Base-by-base conservation (phyloP, 169 alveolate genomes). In the Ichthyophthirius multifiliis region DNA sequence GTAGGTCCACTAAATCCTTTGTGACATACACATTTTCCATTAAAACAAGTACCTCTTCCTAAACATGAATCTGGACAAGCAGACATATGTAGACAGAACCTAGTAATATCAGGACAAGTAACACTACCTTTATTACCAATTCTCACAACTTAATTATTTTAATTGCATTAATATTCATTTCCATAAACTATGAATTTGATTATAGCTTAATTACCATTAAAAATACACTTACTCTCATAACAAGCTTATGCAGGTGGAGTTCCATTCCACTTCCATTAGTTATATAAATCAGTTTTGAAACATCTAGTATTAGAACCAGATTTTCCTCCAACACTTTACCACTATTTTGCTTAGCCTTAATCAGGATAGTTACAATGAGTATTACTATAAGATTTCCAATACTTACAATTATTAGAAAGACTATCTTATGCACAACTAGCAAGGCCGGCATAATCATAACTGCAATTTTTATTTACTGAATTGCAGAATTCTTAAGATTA, bases 301-400 rank as follows among this genome's bases (percentile, higher is more conserved):
- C 71, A 55, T 10, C 71, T 16, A 20, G 71, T 1, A 4, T 20
- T 20, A 15, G 23, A 27, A 5, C 71, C 71, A 55, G 71, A 27
- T 10, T 34, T 16, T 6, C 71, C 71, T 55, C 71, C 71, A 1
- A 55, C 3, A 2, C 31, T 55, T 10, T 55, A n/a, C 13, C 23
- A 27, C 34, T 27, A 10, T 55, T 23, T 27, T 6, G 10, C 35
- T 4, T 27, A 27, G 4, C 18, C 23, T 20, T 55, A 34, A 27
- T 34, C 41, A 55, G 71, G 71, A 23, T 55, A 55, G 18, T 55
- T 55, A 23, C 71, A 55, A 55, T 55, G 71, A 20, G 71, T 23
- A 55, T 55, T 55, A 1, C 43, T 27, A 27, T 55, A 55, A 4
- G 71, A 20, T 27, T 10, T 15, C 23, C 31, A 55, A 23, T 15